Evolutionary conservation across 306 rosid genomes (phyloP), one percentile per base, ranked within the genome.

Genomic region (Aeschynomene evenia): DNA sequence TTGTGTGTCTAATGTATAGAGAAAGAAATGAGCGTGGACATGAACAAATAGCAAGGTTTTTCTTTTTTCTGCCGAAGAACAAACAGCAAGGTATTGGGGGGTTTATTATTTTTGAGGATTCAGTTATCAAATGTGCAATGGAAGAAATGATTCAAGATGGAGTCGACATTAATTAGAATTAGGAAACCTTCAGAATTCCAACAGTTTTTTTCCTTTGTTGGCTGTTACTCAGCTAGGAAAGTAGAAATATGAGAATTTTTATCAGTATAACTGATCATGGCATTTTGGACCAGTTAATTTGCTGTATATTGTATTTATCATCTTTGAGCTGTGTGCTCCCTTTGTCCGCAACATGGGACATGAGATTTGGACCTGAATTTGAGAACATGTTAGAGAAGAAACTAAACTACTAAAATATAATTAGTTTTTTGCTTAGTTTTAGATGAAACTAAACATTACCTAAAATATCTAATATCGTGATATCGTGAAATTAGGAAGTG

Each of bases 131-230:
- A 52, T 55, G 50, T 36, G 46, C 52, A 74, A 28, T 56, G 62
- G 71, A 70, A 83, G 78, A 64, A 37, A 23, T 46, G 26, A 72
- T 69, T 48, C 57, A 56, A 52, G 75, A 31, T 42, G 71, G 43
- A 48, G 65, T 36, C 29, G 59, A 54, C 18, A 29, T 16, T 70
- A 4, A 42, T 61, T 76, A 70, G 68, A 40, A 18, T 49, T 66
- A 50, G 62, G 39, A 73, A 61, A 60, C 36, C 49, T 59, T 39
- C 75, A 64, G 58, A 80, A 81, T 56, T 74, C 79, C 82, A 49
- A 68, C 82, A 51, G 24, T 55, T 68, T 69, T 82, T 73, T n/a
- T n/a, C n/a, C 54, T 72, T 81, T 31, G 69, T 72, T 77, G 76
- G 73, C 36, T 45, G 67, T 65, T 61, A 63, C 53, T 53, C 56